Evolutionary conservation across 2,329 filamentous ascomycete genomes (phyloP), one percentile per base, ranked within the genome.

Genomic region (Xylaria multiplex): DNA sequence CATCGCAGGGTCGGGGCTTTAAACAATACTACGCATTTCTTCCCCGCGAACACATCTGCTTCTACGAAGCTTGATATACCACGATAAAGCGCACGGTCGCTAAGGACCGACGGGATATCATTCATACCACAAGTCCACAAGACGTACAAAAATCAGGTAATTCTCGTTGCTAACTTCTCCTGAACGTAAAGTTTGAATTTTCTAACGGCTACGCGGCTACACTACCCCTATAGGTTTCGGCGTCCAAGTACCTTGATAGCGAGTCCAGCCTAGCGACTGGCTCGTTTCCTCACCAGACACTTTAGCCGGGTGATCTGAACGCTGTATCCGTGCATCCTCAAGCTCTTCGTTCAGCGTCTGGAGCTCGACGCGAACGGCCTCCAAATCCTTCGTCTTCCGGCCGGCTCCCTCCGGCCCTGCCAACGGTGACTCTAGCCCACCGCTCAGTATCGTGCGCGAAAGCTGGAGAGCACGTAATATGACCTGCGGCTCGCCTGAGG

Each of bases 181-280:
- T 14, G 7, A 40, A 43, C 5, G 30, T 7, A 27, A 13, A 37
- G 35, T 9, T 5, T 35, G 13, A 7, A 24, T n/a, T 13, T 16
- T 57, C 40, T 16, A 48, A 50, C 8, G 37, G 30, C 64, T 74
- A 88, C 8, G 48, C 8, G 37, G 30, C 64, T 74, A 88, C 8
- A 84, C 80, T 59, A 85, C 78, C 5, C 87, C 87, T 70, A 89
- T 88, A 0, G 87, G 86, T 70, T 84, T 86, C 9, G 86, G 81
- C 64, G 81, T 83, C 87, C 87, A 89, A 2, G 78, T 74, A 7
- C 84, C 85, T 55, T 84, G 77, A 69, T 83, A 85, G 63, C 79
- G 77, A 24, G 79, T 78, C 86, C 87, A 89, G 27, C 80, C 79
- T 49, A 74, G 73, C 13, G 71, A 70, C 59, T 70, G 71, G 48